Percentiles rank a stretch among this genome's conserved stretches.
Conservation (phyloP, 192 early-diverging fungal species). For the Paraglomus brasilianum region DNA sequence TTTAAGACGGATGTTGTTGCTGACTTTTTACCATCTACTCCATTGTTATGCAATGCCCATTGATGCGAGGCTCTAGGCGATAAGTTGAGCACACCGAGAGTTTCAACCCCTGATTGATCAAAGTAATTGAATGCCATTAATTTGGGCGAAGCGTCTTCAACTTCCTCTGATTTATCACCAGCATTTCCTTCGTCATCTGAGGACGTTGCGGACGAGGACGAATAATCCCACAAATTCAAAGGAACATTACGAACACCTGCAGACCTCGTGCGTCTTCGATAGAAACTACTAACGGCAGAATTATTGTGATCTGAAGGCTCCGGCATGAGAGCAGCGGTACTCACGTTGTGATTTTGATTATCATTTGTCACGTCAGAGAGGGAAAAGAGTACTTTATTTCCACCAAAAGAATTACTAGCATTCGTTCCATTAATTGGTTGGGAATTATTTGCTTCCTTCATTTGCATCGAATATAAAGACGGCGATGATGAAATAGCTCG, state of each 20-base stretch:
- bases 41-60: conserved; percentile 21
- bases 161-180: background rate
- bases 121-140: conserved; percentile 24
- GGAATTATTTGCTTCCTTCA: background rate
- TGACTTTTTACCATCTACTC: background rate
- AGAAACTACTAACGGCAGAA: background rate
- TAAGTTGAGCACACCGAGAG: conserved; percentile 11
- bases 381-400: background rate
- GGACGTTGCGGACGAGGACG: background rate
- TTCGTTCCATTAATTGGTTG: conserved; percentile 3
- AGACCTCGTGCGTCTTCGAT: conserved; percentile 5
- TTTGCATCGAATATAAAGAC: background rate
- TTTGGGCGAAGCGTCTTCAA: conserved; percentile 17
- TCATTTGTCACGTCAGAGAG: background rate
- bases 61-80: conserved; percentile 10
- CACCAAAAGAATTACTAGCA: conserved; percentile 7
- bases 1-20: background rate
- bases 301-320: too few species aligned
- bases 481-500: background rate
- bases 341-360: too few species aligned
- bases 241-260: conserved; percentile 13
- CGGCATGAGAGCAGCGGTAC: too few species aligned
- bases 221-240: conserved; percentile 1
- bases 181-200: background rate
- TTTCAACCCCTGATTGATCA: conserved; percentile 10